These are phyloP conservation scores for Juglanconis juglandina DNA, from an alignment of 2,329 filamentous ascomycete species.

Conservation along the genomic window DNA sequence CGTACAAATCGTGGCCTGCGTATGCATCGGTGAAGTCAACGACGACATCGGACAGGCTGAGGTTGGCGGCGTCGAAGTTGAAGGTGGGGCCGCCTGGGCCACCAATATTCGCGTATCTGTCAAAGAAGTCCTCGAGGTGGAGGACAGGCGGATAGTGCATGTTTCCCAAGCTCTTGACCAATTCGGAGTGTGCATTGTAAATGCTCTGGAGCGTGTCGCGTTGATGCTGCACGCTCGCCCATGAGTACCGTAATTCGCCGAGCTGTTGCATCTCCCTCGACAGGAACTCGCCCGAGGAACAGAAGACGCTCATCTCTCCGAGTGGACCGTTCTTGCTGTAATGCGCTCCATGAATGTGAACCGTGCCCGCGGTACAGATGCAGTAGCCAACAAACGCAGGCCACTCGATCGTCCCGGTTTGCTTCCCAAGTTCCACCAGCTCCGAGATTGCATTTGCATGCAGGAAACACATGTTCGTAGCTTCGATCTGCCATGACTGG, in stretches of 20 bases:
- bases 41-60: slow-evolving; percentile 65
- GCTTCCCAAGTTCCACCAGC: slow-evolving; percentile 73
- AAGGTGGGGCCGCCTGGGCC: slow-evolving; percentile 57
- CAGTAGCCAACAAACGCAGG: slow-evolving; percentile 84
- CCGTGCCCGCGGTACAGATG: slow-evolving; percentile 80
- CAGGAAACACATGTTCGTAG: slow-evolving; percentile 80
- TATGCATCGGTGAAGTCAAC: slow-evolving; percentile 60
- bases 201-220: slow-evolving; percentile 74
- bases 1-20: slow-evolving; percentile 45
- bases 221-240: slow-evolving; percentile 78
- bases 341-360: slow-evolving; percentile 81
- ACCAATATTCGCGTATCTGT: slow-evolving; percentile 64
- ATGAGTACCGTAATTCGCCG: slow-evolving; percentile 68
- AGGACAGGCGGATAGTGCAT: slow-evolving; percentile 76
- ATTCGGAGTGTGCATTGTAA: slow-evolving; percentile 72
- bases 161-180: slow-evolving; percentile 69
- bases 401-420: slow-evolving; percentile 74
- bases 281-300: slow-evolving; percentile 64
- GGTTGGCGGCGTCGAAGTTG: slow-evolving; percentile 69
- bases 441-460: slow-evolving; percentile 87
- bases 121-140: slow-evolving; percentile 83
- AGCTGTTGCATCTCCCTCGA: slow-evolving; percentile 77
- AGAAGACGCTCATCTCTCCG: slow-evolving; percentile 59
- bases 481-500: slow-evolving; percentile 89
- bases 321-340: slow-evolving; percentile 56